Base-by-base conservation (phyloP, 1,284 basidiomycete genomes). In the Spongiforma sp. region DNA sequence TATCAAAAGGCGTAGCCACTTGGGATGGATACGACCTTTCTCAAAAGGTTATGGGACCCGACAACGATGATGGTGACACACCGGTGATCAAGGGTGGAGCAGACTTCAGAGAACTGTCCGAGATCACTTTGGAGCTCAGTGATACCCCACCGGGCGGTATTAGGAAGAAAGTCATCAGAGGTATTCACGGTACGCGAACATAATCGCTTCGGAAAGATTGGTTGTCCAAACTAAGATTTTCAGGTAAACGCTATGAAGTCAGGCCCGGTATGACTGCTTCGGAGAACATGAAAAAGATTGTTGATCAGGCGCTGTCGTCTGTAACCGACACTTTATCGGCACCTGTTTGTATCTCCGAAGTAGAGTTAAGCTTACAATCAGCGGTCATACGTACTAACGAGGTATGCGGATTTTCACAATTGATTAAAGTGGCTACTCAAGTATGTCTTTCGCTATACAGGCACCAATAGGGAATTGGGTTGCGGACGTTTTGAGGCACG, bases 51-150 rank as follows among this genome's bases (percentile, higher is more conserved):
- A 83, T 93, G 4, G 95, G 94, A 15, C 88, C 89, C 2, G 90
- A 93, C 72, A 82, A 82, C 19, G 95, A 97, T 73, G 71, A 86
- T 3, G 92, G 91, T 5, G 88, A 93, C 50, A 78, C 90, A 65
- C 83, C 90, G 37, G 83, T 94, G 21, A 79, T 96, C 68, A 98
- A 98, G 77, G 94, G 92, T 67, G 95, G 95, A 8, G 94, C 92
- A 8, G 95, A 98, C 78, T 98, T 98, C 76, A 86, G 93, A 37
- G 94, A 97, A 67, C 80, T 97, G 32, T 93, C 93, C 58, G 90
- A 93, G 65, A 80, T 95, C 50, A 81, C 77, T 0, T 78, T 97
- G 24, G 86, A 88, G 62, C 79, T 97, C 5, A 81, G 82, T 39
- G 80, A 87, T 57, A 84, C 89, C 2, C 85, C 89, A 1, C 75